Conservation (phyloP, 371 early-diverging fungal species). For the Mucor velutinosus region DNA sequence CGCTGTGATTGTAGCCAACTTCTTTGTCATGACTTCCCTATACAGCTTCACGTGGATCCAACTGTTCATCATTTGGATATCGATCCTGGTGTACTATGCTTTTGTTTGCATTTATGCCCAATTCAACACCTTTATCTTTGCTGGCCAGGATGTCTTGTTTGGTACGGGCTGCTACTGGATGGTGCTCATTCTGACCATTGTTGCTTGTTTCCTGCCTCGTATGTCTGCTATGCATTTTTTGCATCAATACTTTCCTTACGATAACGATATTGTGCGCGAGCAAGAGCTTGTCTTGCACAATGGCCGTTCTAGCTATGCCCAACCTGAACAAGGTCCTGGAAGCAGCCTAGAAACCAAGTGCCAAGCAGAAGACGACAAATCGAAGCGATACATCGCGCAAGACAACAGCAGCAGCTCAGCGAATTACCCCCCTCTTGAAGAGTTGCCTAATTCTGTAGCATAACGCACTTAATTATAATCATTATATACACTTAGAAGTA, state of each 20-base stretch:
- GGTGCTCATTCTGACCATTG: conserved; percentile 46
- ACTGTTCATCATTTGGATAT: conserved; percentile 56
- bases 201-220: conserved; percentile 53
- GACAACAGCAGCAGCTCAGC: not conserved
- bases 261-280: conserved; percentile 69
- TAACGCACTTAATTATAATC: not conserved
- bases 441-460: not conserved
- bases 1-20: conserved; percentile 77
- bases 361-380: not conserved
- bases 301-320: not conserved
- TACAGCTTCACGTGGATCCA: conserved; percentile 80
- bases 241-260: conserved; percentile 58
- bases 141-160: conserved; percentile 49
- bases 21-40: conserved; percentile 77
- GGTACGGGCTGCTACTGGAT: conserved; percentile 57
- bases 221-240: conserved; percentile 43
- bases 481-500: not conserved
- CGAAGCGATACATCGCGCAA: not conserved
- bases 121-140: conserved; percentile 45
- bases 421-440: not conserved
- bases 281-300: conserved; percentile 39
- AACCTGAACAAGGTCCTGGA: not conserved
- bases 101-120: conserved; percentile 55
- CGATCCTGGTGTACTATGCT: conserved; percentile 49
- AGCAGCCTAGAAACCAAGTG: not conserved